phyloP scores from a whole-genome alignment of 2,329 filamentous ascomycete genomes.

The Fusarium abutilonis region DNA sequence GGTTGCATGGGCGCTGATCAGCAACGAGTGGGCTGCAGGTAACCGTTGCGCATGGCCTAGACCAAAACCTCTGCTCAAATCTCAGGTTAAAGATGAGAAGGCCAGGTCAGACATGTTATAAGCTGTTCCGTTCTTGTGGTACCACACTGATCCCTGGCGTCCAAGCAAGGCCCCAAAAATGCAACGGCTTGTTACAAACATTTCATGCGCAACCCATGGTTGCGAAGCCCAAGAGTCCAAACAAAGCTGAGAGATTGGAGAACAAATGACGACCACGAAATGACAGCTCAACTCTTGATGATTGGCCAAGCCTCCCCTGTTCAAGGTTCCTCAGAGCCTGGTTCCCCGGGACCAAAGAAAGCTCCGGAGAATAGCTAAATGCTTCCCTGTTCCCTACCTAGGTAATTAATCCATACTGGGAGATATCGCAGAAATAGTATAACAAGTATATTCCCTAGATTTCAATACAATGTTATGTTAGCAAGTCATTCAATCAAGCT shows the following conservation, averaged over 20 bases:
- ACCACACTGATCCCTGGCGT: conserved; percentile 1
- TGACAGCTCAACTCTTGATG: conserved; percentile 9
- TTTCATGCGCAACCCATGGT: not conserved
- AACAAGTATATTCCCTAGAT: too few relatives aligned
- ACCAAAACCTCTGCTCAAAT: not conserved
- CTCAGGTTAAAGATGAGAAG: not conserved
- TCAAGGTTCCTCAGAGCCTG: conserved; percentile 1
- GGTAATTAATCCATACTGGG: too few relatives aligned
- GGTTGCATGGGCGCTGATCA: conserved; percentile 23
- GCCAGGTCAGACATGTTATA: not conserved
- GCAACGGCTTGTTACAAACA: conserved; percentile 2
- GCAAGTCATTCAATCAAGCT: too few relatives aligned
- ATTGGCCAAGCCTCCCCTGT: conserved; percentile 4
- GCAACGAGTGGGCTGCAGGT: conserved; percentile 22
- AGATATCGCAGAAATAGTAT: too few relatives aligned
- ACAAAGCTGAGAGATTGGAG: conserved; percentile 1
- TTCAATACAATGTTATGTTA: too few relatives aligned
- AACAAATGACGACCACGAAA: conserved; percentile 5
- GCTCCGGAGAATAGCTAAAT: too few relatives aligned
- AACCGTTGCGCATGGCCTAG: conserved; percentile 14
- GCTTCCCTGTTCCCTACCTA: too few relatives aligned
- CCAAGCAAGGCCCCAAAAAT: not conserved
- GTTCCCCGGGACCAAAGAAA: too few relatives aligned
- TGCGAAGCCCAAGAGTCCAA: not conserved
- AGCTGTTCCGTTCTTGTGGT: not conserved